phyloP scores from a whole-genome alignment of 75 land plant species.

The Picea glauca region DNA sequence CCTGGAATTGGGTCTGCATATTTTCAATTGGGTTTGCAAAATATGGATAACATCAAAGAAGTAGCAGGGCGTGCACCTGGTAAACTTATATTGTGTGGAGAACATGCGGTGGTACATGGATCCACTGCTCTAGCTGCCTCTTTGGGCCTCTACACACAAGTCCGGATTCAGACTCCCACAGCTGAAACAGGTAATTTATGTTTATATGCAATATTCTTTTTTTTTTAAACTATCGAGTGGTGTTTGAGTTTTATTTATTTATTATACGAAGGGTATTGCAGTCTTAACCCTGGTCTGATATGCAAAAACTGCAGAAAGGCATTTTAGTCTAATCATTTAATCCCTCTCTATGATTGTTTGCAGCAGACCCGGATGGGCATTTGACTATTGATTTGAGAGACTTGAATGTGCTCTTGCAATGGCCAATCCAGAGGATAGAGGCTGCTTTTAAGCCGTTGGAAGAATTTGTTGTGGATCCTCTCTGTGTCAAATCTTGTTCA shows the following conservation, averaged over 20 bases:
- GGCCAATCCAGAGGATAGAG: conserved; percentile 47
- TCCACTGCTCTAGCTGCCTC: conserved; percentile 82
- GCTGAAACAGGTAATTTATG: neutral
- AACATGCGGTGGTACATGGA: conserved; percentile 97
- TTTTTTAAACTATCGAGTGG: no score
- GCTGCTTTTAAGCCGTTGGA: conserved; percentile 18
- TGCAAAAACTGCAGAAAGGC: neutral
- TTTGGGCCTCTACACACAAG: conserved; percentile 70
- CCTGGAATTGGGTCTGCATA: neutral
- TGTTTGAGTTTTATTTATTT: no score
- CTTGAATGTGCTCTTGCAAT: conserved; percentile 43
- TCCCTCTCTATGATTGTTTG: neutral
- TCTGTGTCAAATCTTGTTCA: conserved; percentile 24
- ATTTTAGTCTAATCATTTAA: neutral
- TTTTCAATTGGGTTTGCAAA: neutral
- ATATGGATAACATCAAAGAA: conserved; percentile 21
- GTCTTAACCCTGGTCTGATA: neutral
- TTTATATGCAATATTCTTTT: no score
- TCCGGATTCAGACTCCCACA: conserved; percentile 20
- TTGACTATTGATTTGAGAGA: conserved; percentile 36
- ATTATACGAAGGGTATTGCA: neutral
- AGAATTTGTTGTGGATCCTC: conserved; percentile 2
- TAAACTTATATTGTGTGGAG: conserved; percentile 82
- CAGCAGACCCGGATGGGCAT: conserved; percentile 7
- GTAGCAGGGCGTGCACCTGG: conserved; percentile 80